Evolutionary conservation across 2,329 filamentous ascomycete genomes (phyloP), one percentile per base, ranked within the genome.

Genomic region (Sclerotinia sclerotiorum): DNA sequence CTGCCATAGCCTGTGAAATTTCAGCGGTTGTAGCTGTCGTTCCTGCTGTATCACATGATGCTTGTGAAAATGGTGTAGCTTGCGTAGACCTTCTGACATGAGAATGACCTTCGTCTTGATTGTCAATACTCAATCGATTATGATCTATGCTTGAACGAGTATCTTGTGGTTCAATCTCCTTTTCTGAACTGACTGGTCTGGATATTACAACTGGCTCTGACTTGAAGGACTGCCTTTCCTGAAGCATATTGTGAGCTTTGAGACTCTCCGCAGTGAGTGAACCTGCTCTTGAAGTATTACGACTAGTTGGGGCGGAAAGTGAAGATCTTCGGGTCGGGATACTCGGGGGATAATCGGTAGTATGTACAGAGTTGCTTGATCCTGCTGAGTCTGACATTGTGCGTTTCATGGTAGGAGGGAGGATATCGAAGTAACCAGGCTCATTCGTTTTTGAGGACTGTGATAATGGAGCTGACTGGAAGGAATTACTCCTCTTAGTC

Each of bases 41-140:
- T n/a, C 87, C 88, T 46, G 82, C 84, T n/a, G 77, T 78, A 21
- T 88, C 87, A 60, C 88, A 82, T 0, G 87, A 90, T 0, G 81
- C 80, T 68, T 86, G 79, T 1, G 87, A 90, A 72, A 89, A 89
- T 5, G 87, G 87, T 0, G 87, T 89, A 71, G 84, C 84, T 70
- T 86, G 83, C 7, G 84, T 81, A 7, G 85, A 84, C 51, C 84
- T 79, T 62, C 83, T 82, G n/a, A 24, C 60, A 49, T 62, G 46
- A 21, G 24, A 72, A 82, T 85, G 55, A 82, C 81, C 67, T 62
- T 62, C 60, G 29, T 51, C 60, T 19, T 49, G 60, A 51, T 62
- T 46, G 7, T 62, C 60, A 27, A 62, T 51, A 51, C 60, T 68
- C 87, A 86, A 7, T 84, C 84, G 70, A 51, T 85, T 83, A 17